Evolutionary conservation across 176 grass and related monocot genomes (phyloP).

Genomic region (Paspalum notatum): DNA sequence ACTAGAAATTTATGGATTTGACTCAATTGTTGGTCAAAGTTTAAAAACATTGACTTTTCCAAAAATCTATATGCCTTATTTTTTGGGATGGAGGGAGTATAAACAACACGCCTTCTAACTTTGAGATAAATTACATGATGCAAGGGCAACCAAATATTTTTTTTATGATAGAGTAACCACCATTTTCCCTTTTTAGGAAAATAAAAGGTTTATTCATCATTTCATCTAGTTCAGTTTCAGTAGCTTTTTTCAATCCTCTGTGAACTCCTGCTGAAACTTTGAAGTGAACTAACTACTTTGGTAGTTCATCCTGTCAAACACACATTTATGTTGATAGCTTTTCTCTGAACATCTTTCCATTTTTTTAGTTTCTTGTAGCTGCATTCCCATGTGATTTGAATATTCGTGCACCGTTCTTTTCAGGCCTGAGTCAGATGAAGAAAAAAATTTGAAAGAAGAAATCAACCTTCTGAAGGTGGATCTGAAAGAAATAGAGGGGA

Average conservation of each 20-base stretch:
- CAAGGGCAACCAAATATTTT: background rate
- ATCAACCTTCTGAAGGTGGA: conserved; percentile 58
- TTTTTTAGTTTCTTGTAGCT: background rate
- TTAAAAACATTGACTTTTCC: too few relatives aligned
- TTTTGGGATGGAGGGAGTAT: too few relatives aligned
- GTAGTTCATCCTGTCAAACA: conserved; percentile 13
- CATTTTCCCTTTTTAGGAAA: background rate
- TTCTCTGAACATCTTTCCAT: background rate
- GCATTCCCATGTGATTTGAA: background rate
- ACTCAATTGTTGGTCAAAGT: too few relatives aligned
- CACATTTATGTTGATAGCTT: background rate
- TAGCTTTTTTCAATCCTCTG: background rate
- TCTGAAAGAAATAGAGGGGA: conserved; percentile 45
- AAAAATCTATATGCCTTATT: too few relatives aligned
- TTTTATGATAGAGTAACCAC: background rate
- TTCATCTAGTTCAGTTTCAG: background rate
- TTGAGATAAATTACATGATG: background rate
- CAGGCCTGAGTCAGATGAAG: conserved; percentile 64
- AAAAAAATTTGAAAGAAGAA: conserved; percentile 64
- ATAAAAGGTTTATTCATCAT: background rate
- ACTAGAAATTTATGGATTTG: too few relatives aligned
- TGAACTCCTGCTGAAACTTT: background rate
- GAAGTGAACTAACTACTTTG: conserved; percentile 25
- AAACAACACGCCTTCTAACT: background rate
- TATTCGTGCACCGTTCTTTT: conserved; percentile 4